Evolutionary conservation across 2,329 filamentous ascomycete species (phyloP), one percentile per base, ranked within the genome.

Genomic region (Talaromyces piceae): DNA sequence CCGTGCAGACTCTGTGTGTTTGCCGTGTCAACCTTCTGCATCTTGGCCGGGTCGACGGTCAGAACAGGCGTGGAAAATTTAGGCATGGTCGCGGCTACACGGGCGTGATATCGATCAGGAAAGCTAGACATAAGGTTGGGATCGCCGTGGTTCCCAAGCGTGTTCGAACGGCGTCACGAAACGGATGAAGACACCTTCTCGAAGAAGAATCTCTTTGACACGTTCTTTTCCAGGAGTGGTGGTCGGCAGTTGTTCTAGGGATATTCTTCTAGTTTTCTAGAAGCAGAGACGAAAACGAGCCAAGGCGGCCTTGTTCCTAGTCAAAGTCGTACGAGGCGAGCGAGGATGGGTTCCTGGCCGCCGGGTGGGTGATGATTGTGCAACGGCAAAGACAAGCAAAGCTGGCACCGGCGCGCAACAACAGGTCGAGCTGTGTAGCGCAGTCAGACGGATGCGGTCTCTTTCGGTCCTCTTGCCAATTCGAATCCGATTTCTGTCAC

Each of bases 1-100:
- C 88, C 91, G 73, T 93, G 94, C 47, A 97, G 82, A 66, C 91
- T 94, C 73, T 95, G 88, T 25, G 88, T 85, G 69, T 95, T 95
- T 59, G 86, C 81, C 1, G 91, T 95, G 73, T 97, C 91, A 64
- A 97, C 89, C 69, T 94, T 89, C 77, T 93, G 88, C 68, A 98
- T 91, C 61, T 91, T 86, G 67, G 86, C 88, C 58, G 88, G 84
- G 75, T 96, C 90, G 69, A 97, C 87, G 56, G 89, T 90, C 65
- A 97, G 78, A 67, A 97, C 87, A 64, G 91, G 87, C 55, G 86
- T 85, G 70, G 87, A 83, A 71, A 95, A 78, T 73, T 82, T 80
- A 74, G 89, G 88, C 91, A 97, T 97, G 26, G 28, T 53, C 41
- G 47, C 18, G 31, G 46, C 51, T 33, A 49, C 51, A 49, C 51